Evolutionary conservation across 805 yeast genomes (phyloP), one percentile per base, ranked within the genome.

Genomic region (Dipodascopsis tothii): DNA sequence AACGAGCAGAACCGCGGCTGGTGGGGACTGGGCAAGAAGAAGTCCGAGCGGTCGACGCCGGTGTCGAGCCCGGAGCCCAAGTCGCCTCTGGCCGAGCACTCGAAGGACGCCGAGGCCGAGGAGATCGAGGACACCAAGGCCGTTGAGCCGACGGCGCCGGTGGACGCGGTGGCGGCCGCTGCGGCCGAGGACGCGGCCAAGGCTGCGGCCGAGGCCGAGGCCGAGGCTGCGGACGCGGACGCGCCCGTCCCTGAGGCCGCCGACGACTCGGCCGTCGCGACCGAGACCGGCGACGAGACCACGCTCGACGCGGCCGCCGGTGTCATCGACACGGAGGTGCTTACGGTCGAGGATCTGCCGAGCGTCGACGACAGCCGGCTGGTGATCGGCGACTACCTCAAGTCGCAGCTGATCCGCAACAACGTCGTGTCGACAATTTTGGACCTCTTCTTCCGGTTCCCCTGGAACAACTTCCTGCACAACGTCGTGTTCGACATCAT

Each of bases 391-490:
- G 98, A 92, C 61, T 73, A 70, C 51, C 76, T 88, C 58, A 92
- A 92, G 62, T 83, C 86, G 39, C 80, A 84, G 43, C 68, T 92
- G 19, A 75, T 79, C 46, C 96, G 92, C 58, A 78, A 47, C 33
- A 39, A 48, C 3, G 50, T 52, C 14, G 47, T 52, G 18, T 41
- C 56, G 3, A 51, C 50, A 4, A 51, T 52, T 21, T 33, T 51
- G 19, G 65, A 73, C 21, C 78, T 83, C 72, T 85, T 92, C 58
- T 80, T 88, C 63, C 68, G 73, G 48, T 86, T 80, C 63, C 96
- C 97, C 4, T 92, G 97, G 97, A 92, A 92, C 62, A 92, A 92
- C 60, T 92, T 92, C 59, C 74, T 92, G 70, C 98, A 92, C 64
- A 92, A 90, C 59, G 98, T 92, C 45, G 95, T 92, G 5, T 92